phyloP scores from a whole-genome alignment of 108 stramenopile species.

The Cyclotella sp. region DNA sequence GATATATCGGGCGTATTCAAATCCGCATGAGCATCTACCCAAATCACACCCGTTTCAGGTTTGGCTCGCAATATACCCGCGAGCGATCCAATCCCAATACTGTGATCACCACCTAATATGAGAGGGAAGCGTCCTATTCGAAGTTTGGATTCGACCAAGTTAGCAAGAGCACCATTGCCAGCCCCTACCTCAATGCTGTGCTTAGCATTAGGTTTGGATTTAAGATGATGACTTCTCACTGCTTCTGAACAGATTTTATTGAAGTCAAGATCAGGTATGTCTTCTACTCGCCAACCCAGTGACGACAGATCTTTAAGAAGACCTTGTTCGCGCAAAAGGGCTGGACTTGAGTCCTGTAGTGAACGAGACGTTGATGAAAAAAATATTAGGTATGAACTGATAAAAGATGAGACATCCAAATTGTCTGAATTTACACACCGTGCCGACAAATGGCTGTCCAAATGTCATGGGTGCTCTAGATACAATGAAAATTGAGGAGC shows the following conservation, averaged over 20 bases:
- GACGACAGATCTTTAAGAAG: conserved; percentile 68
- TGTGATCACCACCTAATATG: conserved; percentile 98
- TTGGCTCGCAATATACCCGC: conserved; percentile 85
- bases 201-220: conserved; percentile 65
- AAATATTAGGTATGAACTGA: background rate
- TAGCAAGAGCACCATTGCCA: conserved; percentile 55
- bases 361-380: background rate
- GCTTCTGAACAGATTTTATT: conserved; percentile 41
- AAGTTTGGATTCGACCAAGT: conserved; percentile 70
- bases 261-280: conserved; percentile 80
- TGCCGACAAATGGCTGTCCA: conserved; percentile 90
- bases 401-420: background rate
- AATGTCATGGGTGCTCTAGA: conserved; percentile 88
- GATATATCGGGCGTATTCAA: conserved; percentile 92
- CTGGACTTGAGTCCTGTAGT: conserved; percentile 73
- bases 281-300: conserved; percentile 89
- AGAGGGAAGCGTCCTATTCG: conserved; percentile 81
- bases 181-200: conserved; percentile 64
- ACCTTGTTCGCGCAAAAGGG: conserved; percentile 72
- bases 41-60: conserved; percentile 95
- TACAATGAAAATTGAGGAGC: conserved; percentile 15
- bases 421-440: conserved; percentile 46
- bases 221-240: conserved; percentile 1
- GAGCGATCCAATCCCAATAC: conserved; percentile 93
- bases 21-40: conserved; percentile 99